Evolutionary conservation across 2,329 filamentous ascomycete genomes (phyloP).

Genomic region (Geosmithia flava): DNA sequence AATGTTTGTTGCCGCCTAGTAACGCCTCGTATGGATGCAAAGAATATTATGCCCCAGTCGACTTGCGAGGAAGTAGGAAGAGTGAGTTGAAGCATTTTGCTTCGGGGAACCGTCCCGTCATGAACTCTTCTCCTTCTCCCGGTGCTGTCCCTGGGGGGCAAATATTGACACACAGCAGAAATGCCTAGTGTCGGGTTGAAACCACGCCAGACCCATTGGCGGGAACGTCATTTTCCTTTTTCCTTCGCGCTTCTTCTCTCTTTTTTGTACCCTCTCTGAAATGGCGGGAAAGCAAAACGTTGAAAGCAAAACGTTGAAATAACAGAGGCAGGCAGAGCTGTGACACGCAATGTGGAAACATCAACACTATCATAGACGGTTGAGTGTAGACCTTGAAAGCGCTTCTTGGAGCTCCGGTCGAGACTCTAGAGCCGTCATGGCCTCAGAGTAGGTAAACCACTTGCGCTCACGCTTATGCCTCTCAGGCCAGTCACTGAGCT

Average conservation of each 20-base stretch:
- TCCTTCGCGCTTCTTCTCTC: background rate
- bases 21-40: background rate
- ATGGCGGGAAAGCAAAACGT: background rate
- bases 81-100: background rate
- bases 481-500: conserved; percentile 87
- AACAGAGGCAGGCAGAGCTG: background rate
- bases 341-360: background rate
- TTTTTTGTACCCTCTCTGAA: background rate
- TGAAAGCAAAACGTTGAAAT: background rate
- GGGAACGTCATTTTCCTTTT: background rate
- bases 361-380: conserved; percentile 15
- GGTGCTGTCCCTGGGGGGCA: background rate
- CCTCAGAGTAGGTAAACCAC: conserved; percentile 81
- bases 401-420: conserved; percentile 85
- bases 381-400: conserved; percentile 66
- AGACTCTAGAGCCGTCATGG: conserved; percentile 61
- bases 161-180: background rate
- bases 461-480: conserved; percentile 78
- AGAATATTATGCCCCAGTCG: background rate
- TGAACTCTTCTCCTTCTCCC: background rate
- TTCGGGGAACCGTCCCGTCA: background rate
- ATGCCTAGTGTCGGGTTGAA: background rate
- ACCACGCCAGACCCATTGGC: background rate
- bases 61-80: background rate
- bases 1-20: background rate